Evolutionary conservation across 1,139 yeast genomes (phyloP).

Genomic region (Zygoascus hellenicus): DNA sequence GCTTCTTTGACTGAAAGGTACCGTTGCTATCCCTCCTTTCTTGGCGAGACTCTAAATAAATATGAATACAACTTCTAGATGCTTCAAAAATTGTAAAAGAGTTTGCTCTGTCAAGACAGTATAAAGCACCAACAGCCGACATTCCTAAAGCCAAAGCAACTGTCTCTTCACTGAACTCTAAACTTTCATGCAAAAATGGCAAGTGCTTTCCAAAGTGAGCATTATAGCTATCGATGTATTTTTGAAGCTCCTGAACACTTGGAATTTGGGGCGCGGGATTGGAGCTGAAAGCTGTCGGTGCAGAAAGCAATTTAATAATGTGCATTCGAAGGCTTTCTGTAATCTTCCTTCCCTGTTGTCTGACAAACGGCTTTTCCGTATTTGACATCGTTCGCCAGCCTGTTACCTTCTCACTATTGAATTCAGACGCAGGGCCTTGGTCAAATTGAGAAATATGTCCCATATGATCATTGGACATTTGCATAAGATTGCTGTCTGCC

Average conservation of each 20-base stretch:
- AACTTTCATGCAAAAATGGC: conserved; percentile 74
- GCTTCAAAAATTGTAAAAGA: conserved; percentile 73
- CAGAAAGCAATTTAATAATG: conserved; percentile 48
- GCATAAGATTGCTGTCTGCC: neutral
- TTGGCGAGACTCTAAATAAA: conserved; percentile 59
- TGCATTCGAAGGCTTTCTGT: conserved; percentile 68
- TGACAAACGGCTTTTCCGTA: neutral
- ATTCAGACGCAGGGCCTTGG: neutral
- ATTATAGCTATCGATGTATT: conserved; percentile 64
- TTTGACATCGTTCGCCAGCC: neutral
- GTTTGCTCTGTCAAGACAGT: conserved; percentile 73
- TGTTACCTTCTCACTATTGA: neutral
- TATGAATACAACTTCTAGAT: conserved; percentile 71
- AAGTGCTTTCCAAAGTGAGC: conserved; percentile 72
- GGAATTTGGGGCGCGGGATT: conserved; percentile 54
- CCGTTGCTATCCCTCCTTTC: conserved; percentile 47
- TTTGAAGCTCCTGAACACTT: conserved; percentile 63
- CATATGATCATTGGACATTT: neutral
- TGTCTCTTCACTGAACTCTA: conserved; percentile 55
- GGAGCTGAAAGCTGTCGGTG: conserved; percentile 55
- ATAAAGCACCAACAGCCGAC: conserved; percentile 86
- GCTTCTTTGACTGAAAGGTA: conserved; percentile 19
- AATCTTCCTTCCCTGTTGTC: conserved; percentile 27
- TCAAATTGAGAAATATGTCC: neutral
- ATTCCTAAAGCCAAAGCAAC: conserved; percentile 74